Conservation (phyloP, 768 basidiomycete genomes). For the Tylopilus subfusipes region DNA sequence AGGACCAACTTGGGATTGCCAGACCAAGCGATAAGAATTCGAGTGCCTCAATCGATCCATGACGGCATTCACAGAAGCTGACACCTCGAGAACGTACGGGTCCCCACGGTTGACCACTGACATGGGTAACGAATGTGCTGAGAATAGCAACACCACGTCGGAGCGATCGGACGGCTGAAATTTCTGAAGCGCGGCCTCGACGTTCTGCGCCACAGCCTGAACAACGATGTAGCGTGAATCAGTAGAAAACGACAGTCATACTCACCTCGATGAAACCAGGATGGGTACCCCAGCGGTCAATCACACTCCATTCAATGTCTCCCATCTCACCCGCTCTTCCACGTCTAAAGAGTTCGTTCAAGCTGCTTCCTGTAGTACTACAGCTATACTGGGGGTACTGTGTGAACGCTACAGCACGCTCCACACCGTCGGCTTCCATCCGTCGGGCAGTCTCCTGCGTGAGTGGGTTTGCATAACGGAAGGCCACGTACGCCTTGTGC, state of each 20-base stretch:
- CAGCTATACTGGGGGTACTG: constrained; percentile 99
- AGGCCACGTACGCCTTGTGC: constrained; percentile 94
- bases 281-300: constrained; percentile 97
- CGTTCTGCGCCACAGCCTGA: constrained; percentile 88
- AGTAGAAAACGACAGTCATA: neutral
- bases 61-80: constrained; percentile 88
- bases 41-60: constrained; percentile 80
- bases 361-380: constrained; percentile 94
- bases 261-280: constrained; percentile 89
- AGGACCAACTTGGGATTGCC: constrained; percentile 98
- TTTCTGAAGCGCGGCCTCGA: constrained; percentile 75
- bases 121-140: constrained; percentile 97
- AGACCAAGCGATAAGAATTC: constrained; percentile 90
- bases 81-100: constrained; percentile 94
- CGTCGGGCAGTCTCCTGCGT: constrained; percentile 78
- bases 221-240: constrained; percentile 1
- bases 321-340: constrained; percentile 60
- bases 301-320: constrained; percentile 90
- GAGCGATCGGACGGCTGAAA: constrained; percentile 70
- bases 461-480: constrained; percentile 88
- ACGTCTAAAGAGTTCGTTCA: constrained; percentile 85
- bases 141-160: constrained; percentile 85
- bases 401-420: constrained; percentile 90
- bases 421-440: constrained; percentile 89
- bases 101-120: constrained; percentile 98